Evolutionary conservation across 306 rosid genomes (phyloP), one percentile per base, ranked within the genome.

Genomic region (Dalbergia oliveri): DNA sequence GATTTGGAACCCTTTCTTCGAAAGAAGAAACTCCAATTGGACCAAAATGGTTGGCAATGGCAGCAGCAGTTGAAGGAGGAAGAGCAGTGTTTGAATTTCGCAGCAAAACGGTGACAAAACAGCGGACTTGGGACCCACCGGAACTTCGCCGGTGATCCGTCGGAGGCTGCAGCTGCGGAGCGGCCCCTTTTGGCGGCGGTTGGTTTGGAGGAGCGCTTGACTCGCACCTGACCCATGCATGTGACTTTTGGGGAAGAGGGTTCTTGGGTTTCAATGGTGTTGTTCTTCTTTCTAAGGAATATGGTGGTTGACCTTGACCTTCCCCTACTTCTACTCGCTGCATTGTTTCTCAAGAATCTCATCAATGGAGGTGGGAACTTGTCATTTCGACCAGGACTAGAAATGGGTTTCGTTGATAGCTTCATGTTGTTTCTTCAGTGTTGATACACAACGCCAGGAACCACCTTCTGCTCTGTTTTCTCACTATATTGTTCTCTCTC

Each of bases 211-310:
- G 97, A 73, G 80, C 90, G 83, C 49, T 76, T 69, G 49, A 88
- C 92, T 7, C 92, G 87, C 5, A 94, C 98, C 66, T 92, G 97
- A 0, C 98, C 98, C 90, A 94, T 94, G 92, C 98, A 94, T 1
- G 98, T 94, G 70, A 94, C 98, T 50, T 94, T 94, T 0, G 97
- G 98, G 45, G 98, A 94, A 60, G 98, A 87, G 1, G 99, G 99
- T 84, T 94, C 98, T 76, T 89, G 97, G 6, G 97, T 90, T 81
- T 91, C 97, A 53, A 83, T 81, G 79, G 89, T 6, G 81, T 56
- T 11, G 85, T 66, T 91, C 79, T 88, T 94, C 87, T 85, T 92
- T 47, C 90, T 77, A n/a, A 90, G 65, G 56, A 94, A 92, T 84
- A 94, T 84, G 12, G 99, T 86, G 69, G 88, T 92, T 5, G 95